phyloP scores from a whole-genome alignment of 2,329 filamentous ascomycete species.

The Cytospora leucostoma region DNA sequence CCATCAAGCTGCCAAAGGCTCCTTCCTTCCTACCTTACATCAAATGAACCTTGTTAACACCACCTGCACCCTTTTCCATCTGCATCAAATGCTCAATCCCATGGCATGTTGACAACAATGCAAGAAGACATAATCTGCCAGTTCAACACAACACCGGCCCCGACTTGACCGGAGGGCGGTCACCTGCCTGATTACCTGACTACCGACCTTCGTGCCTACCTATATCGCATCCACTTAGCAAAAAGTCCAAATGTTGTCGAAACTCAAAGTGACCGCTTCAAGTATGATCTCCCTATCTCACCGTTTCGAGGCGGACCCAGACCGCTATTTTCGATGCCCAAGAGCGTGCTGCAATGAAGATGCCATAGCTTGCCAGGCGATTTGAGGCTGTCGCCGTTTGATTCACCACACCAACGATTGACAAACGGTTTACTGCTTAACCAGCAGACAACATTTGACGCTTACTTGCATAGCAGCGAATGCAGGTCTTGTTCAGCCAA shows the following conservation, averaged over 20 bases:
- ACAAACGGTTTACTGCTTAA: not conserved
- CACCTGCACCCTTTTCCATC: not conserved
- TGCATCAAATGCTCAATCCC: not conserved
- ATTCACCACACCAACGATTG: not conserved
- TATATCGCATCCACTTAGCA: not conserved
- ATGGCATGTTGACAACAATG: not conserved
- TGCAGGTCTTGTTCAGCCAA: not conserved
- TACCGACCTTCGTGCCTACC: not conserved
- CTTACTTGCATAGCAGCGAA: not conserved
- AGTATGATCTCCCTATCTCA: not conserved
- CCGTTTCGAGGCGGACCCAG: not conserved
- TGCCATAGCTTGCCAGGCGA: not conserved
- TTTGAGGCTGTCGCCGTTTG: constrained; percentile 16
- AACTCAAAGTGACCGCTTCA: not conserved
- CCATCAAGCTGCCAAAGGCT: not conserved
- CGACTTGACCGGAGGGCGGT: not conserved
- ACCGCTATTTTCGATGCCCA: not conserved
- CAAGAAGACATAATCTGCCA: not conserved
- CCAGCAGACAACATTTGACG: not conserved
- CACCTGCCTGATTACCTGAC: not conserved
- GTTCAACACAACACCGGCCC: not conserved
- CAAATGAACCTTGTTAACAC: not conserved
- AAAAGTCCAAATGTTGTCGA: not conserved
- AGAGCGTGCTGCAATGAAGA: not conserved
- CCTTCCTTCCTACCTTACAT: not conserved